phyloP scores from a whole-genome alignment of 345 rosid species.

The Melaleuca quinquenervia region DNA sequence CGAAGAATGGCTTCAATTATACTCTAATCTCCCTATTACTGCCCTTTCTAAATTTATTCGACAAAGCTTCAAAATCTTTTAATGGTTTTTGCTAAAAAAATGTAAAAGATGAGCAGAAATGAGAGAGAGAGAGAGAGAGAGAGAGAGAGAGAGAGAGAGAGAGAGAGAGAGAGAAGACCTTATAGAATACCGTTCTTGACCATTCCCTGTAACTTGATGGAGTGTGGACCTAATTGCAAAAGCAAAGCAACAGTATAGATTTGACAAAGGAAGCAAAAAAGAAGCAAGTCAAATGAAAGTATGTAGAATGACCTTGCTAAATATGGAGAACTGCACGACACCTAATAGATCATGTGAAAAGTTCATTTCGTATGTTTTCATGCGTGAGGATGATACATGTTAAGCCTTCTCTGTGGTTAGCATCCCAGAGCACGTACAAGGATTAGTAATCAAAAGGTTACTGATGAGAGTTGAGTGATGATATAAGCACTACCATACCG shows the following conservation, averaged over 20 bases:
- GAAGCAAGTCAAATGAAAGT: background rate
- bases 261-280: background rate
- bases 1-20: background rate
- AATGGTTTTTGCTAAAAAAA: background rate
- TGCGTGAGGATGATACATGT: background rate
- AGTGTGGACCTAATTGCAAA: constrained; percentile 50
- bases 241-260: background rate
- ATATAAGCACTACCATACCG: background rate
- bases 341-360: background rate
- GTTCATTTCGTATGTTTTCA: background rate
- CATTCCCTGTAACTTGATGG: constrained; percentile 74
- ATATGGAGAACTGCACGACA: background rate
- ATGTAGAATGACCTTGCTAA: background rate
- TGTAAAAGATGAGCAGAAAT: background rate
- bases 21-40: background rate
- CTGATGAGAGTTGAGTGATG: background rate
- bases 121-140: no score
- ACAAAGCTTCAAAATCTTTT: background rate
- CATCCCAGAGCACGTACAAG: background rate
- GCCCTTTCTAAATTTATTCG: background rate
- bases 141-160: no score
- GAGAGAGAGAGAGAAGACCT: background rate
- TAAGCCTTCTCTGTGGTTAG: background rate
- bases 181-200: constrained; percentile 73
- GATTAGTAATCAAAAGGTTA: background rate